Conservation (phyloP, 176 grass and related monocot genomes). For the Juncus effusus region DNA sequence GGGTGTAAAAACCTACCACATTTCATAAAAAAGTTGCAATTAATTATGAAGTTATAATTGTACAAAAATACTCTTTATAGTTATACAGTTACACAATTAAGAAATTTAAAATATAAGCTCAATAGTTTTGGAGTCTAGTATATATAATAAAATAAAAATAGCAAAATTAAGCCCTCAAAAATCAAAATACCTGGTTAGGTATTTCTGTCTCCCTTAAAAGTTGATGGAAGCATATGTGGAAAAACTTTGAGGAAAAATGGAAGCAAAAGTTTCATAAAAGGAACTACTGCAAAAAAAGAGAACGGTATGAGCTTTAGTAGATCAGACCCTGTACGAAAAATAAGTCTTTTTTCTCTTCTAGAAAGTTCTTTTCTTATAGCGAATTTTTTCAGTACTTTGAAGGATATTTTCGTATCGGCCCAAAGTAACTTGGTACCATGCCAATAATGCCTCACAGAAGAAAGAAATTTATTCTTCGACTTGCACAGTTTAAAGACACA, state of each 20-base stretch:
- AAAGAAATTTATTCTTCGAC: constrained; percentile 73
- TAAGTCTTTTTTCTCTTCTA: constrained; percentile 69
- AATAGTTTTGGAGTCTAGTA: too few species aligned
- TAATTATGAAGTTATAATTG: too few species aligned
- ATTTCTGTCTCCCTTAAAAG: constrained; percentile 77
- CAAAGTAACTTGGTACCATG: constrained; percentile 72
- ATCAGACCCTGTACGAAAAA: constrained; percentile 73
- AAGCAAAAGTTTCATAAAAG: constrained; percentile 92
- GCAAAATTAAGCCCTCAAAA: too few species aligned
- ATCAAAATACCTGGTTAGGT: constrained; percentile 4
- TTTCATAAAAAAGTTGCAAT: too few species aligned
- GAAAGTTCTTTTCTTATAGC: constrained; percentile 66
- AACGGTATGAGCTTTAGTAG: constrained; percentile 85
- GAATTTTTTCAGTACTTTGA: constrained; percentile 71
- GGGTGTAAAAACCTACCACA: too few species aligned
- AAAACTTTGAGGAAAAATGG: constrained; percentile 84
- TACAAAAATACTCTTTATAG: too few species aligned
- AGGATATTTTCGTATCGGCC: constrained; percentile 74
- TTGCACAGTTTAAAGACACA: constrained; percentile 62
- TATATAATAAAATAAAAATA: too few species aligned
- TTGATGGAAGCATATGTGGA: constrained; percentile 91
- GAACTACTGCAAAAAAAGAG: constrained; percentile 87
- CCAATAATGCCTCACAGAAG: constrained; percentile 75
- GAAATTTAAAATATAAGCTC: too few species aligned
- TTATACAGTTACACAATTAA: too few species aligned